These are phyloP conservation scores for Phlebiopsis flavidoalba DNA, from an alignment of 768 basidiomycete genomes.

Conservation along the genomic window DNA sequence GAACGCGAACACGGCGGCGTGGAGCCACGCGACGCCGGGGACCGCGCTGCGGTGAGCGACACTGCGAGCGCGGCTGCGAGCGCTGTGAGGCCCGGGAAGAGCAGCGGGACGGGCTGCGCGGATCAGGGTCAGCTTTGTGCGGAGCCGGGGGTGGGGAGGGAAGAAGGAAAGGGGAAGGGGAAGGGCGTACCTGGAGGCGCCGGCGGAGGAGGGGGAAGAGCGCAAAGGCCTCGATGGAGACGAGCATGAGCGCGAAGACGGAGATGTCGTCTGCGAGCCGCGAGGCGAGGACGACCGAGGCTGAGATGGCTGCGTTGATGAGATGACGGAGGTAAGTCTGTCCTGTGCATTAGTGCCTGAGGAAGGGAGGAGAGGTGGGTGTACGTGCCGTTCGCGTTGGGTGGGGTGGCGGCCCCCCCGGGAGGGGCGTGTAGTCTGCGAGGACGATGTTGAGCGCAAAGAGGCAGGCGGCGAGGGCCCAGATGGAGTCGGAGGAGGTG, in stretches of 20 bases:
- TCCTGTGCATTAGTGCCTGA: conserved; percentile 8
- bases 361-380: conserved; percentile 1
- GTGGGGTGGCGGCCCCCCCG: conserved; percentile 33
- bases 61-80: conserved; percentile 46
- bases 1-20: conserved; percentile 42
- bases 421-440: conserved; percentile 69
- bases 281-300: conserved; percentile 90
- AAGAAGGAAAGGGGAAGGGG: neutral
- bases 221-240: conserved; percentile 80
- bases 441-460: conserved; percentile 79
- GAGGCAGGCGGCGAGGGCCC: conserved; percentile 85
- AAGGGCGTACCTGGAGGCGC: conserved; percentile 53
- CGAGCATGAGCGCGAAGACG: conserved; percentile 85
- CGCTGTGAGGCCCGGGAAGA: conserved; percentile 53
- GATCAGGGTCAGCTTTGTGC: conserved; percentile 4
- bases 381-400: conserved; percentile 57
- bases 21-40: conserved; percentile 51
- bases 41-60: conserved; percentile 47
- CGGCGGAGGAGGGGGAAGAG: conserved; percentile 76
- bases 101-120: conserved; percentile 8
- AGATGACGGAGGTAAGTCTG: conserved; percentile 78
- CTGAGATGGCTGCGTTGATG: conserved; percentile 89
- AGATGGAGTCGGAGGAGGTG: conserved; percentile 95
- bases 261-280: conserved; percentile 77
- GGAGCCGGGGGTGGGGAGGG: neutral